These are phyloP conservation scores for Eucalyptus curtisii DNA, from an alignment of 345 rosid genomes.

Conservation along the genomic window DNA sequence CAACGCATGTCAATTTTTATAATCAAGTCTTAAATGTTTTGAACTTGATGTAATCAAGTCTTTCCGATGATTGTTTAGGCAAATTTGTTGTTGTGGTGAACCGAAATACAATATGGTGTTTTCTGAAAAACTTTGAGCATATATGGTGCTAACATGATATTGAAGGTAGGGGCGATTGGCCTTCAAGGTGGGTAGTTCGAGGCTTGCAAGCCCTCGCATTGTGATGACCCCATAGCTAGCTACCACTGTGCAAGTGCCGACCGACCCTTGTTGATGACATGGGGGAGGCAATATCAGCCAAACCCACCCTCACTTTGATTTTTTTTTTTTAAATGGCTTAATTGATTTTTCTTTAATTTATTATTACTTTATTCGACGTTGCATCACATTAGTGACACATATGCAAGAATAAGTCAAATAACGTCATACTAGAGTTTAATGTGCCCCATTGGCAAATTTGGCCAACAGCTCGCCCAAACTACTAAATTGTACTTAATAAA, in stretches of 20 bases:
- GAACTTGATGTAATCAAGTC: background rate
- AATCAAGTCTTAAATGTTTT: background rate
- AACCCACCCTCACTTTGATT: background rate
- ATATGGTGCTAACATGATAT: background rate
- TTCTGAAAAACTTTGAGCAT: background rate
- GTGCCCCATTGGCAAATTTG: background rate
- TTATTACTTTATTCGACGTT: background rate
- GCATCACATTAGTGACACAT: background rate
- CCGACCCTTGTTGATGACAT: background rate
- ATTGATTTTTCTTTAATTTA: background rate
- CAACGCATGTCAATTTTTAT: background rate
- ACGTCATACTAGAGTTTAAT: rapidly evolving
- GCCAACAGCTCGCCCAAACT: rapidly evolving
- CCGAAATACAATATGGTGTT: background rate
- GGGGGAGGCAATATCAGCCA: background rate
- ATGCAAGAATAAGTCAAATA: background rate
- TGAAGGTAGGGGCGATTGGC: background rate
- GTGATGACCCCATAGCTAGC: background rate
- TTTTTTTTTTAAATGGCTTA: background rate
- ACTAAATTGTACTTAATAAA: background rate
- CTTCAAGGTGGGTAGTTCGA: background rate
- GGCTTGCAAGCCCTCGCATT: background rate
- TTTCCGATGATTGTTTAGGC: background rate
- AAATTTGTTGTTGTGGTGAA: rapidly evolving
- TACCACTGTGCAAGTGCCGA: background rate